Evolutionary conservation across 805 yeast genomes (phyloP), one percentile per base, ranked within the genome.

Genomic region (Kodamaea leandrae): DNA sequence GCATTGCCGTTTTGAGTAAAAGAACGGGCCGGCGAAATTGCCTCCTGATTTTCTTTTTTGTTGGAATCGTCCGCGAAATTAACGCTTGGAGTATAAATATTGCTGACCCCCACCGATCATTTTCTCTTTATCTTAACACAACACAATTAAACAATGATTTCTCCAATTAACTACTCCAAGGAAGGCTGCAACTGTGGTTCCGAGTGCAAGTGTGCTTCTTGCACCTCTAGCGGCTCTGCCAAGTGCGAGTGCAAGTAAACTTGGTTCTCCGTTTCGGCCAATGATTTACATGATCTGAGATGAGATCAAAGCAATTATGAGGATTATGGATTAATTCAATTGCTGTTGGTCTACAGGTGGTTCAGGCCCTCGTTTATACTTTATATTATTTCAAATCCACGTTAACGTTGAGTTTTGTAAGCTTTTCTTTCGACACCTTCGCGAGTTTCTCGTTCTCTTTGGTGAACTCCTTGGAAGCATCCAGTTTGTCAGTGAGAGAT

Each of bases 381-480:
- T 6, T 21, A 6, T 9, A 7, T 14, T 27, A 27, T 14, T 27
- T 27, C 17, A 27, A 27, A 36, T 26, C 32, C 13, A 30, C 25
- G n/a, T 27, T 6, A 5, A 34, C 17, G 9, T 28, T 21, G 32
- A 38, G 18, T 7, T 38, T 26, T 13, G 14, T 32, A 18, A 38
- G 32, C 41, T 28, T 61, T 14, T 33, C 37, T 36, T 42, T 44
- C 26, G 59, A 49, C 34, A 61, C 41, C 4, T 29, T 39, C 20
- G 29, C 44, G 13, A 68, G 53, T 33, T 53, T 58, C 4, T 45
- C 52, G 43, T 50, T 58, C 2, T 60, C 60, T 5, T 40, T 39
- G 25, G 55, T 44, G 34, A 49, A 63, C 26, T 42, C 47, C 25
- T 44, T 46, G 13, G 56, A 58, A 16, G 54, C 58, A 36, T 58